Evolutionary conservation across 2,329 filamentous ascomycete species (phyloP), one percentile per base, ranked within the genome.

Genomic region (Zalaria obscura): DNA sequence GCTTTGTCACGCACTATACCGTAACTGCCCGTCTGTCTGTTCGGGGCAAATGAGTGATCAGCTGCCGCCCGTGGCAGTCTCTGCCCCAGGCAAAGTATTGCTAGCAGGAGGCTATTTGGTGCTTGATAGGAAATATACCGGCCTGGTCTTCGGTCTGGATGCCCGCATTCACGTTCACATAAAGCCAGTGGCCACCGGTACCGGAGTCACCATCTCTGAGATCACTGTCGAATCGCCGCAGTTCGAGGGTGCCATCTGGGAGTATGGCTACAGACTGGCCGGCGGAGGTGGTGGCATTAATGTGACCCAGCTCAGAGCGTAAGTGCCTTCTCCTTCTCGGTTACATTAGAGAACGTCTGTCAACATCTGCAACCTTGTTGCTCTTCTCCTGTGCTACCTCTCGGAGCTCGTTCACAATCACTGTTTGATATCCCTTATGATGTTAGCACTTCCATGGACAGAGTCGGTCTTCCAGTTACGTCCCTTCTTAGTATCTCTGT

Each of bases 31-130:
- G 18, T 18, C 18, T 18, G 18, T 18, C 18, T 18, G 18, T 18
- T 18, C 18, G 18, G 18, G 18, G 18, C 18, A 18, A 18, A 18
- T 18, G 18, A 18, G 18, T 18, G 18, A 18, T 18, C 18, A 18
- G 18, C 18, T 18, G 18, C 18, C 18, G 18, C 18, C 45, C 32
- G 45, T 47, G 40, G 58, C 66, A 48, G 76, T 93, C 50, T 96
- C 91, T 48, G 89, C 91, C 25, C 91, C 91, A 11, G 91, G 91
- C 52, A 98, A 98, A 68, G 91, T 98, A 46, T 75, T 98, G 49
- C 75, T 96, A 41, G 86, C 89, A 3, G 91, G 91, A 48, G 91
- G 91, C 47, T 98, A 96, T 63, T 78, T 96, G 36, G 89, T 95
- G 25, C 78, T 98, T 36, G 89, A 96, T 66, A 78, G 84, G 46